A percentile compares a stretch with the other conserved stretches of the same genome.
These are phyloP conservation scores for Aureobasidium subglaciale DNA, from an alignment of 2,329 filamentous ascomycete species.

Conservation along the genomic window DNA sequence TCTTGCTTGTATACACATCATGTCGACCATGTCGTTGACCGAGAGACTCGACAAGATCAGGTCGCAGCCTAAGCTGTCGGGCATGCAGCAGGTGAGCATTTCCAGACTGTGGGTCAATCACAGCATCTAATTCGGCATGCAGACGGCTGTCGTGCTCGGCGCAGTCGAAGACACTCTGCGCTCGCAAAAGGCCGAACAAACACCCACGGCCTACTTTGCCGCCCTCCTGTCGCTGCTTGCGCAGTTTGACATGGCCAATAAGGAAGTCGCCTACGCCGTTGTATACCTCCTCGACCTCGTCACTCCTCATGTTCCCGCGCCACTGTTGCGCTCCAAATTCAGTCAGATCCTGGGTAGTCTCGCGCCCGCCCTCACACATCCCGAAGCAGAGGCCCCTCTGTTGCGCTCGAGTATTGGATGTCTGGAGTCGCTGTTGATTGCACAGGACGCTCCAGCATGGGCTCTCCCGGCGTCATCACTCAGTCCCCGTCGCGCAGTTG, in stretches of 20 bases:
- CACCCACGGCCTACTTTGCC: conserved; percentile 88
- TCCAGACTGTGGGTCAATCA: too few relatives aligned
- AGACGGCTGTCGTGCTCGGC: conserved; percentile 80
- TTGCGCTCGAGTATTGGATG: conserved; percentile 85
- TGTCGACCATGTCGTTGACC: conserved; percentile 53
- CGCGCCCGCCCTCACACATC: conserved; percentile 71
- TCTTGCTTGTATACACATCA: conserved; percentile 4
- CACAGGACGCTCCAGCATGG: conserved; percentile 84
- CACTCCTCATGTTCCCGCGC: conserved; percentile 73
- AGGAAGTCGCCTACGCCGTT: conserved; percentile 75
- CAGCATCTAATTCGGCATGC: background rate
- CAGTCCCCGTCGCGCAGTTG: conserved; percentile 78
- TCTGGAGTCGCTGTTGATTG: conserved; percentile 81
- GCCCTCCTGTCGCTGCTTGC: conserved; percentile 83
- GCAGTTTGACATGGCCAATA: conserved; percentile 70
- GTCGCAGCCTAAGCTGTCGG: conserved; percentile 83
- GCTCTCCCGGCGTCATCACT: conserved; percentile 75
- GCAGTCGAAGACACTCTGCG: conserved; percentile 90
- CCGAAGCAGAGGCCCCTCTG: conserved; percentile 79
- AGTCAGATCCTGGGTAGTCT: conserved; percentile 83
- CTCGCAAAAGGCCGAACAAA: conserved; percentile 75
- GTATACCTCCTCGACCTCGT: conserved; percentile 94
- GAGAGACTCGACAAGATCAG: conserved; percentile 97
- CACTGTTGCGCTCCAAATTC: conserved; percentile 90
- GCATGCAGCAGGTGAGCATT: conserved; percentile 62